These are phyloP conservation scores for Inga oerstediana DNA, from an alignment of 306 rosid genomes.

Conservation along the genomic window DNA sequence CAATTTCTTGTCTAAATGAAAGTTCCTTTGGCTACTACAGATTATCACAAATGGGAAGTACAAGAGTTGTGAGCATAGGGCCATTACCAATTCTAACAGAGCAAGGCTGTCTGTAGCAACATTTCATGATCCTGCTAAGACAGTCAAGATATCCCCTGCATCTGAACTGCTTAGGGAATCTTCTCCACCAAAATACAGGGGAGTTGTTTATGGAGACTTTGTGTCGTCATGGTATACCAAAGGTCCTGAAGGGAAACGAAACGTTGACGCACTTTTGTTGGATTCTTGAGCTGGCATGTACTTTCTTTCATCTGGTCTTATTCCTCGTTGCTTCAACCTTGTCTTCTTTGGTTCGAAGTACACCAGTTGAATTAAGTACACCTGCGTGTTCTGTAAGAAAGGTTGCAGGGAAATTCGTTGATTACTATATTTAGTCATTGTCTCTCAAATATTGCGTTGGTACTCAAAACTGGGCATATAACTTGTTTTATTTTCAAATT, in stretches of 20 bases:
- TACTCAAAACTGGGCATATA: not conserved
- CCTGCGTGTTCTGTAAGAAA: conserved; percentile 8
- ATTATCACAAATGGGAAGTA: conserved; percentile 83
- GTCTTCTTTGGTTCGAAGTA: conserved; percentile 4
- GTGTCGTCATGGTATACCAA: conserved; percentile 78
- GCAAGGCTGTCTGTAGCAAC: conserved; percentile 86
- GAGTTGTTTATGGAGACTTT: conserved; percentile 75
- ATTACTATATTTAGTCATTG: not conserved
- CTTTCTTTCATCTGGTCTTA: not conserved
- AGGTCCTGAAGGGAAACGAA: conserved; percentile 87
- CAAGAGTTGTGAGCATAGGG: conserved; percentile 77
- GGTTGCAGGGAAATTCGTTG: not conserved
- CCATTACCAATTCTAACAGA: conserved; percentile 62
- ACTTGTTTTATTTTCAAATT: not conserved
- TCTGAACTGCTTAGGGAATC: conserved; percentile 61
- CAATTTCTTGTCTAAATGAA: conserved; percentile 9
- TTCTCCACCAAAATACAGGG: conserved; percentile 59
- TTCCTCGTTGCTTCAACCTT: not conserved
- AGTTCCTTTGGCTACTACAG: conserved; percentile 51
- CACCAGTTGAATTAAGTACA: not conserved
- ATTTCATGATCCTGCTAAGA: conserved; percentile 87
- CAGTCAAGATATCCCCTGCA: conserved; percentile 64
- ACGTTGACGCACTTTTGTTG: conserved; percentile 64
- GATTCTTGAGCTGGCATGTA: conserved; percentile 32
- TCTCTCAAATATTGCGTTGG: not conserved